Conservation (phyloP, 2,329 filamentous ascomycete genomes). For the Phaeomoniella chlamydospora region DNA sequence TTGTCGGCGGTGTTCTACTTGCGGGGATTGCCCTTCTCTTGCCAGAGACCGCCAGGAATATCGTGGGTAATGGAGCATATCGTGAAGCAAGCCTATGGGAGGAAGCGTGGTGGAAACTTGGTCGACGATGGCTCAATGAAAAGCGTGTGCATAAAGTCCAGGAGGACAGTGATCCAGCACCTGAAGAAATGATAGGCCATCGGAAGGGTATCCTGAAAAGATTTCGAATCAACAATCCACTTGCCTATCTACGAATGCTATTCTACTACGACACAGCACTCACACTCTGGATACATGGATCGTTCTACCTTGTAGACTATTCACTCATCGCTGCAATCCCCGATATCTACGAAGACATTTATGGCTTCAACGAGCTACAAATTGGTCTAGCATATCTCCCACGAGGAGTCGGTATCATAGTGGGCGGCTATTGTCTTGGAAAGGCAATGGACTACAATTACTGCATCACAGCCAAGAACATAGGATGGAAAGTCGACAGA, state of each 20-base stretch:
- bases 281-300: constrained; percentile 6
- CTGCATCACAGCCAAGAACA: constrained; percentile 6
- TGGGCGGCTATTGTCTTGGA: constrained; percentile 3
- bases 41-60: constrained; percentile 5
- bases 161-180: too few relatives aligned
- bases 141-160: background rate
- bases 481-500: constrained; percentile 7
- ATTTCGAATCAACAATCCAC: constrained; percentile 3
- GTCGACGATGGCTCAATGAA: too few relatives aligned
- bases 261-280: constrained; percentile 4
- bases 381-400: background rate
- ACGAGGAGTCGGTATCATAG: background rate
- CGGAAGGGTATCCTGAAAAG: background rate
- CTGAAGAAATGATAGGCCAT: background rate
- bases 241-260: constrained; percentile 5
- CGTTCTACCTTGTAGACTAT: constrained; percentile 1
- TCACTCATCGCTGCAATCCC: background rate
- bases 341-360: background rate
- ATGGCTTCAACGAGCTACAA: background rate
- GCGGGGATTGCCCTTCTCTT: constrained; percentile 3
- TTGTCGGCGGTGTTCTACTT: constrained; percentile 7
- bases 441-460: constrained; percentile 13
- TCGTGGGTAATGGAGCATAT: constrained; percentile 3
- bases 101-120: background rate
- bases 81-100: background rate